Percentiles rank a stretch among this genome's conserved stretches.
Conservation (phyloP, 2,329 filamentous ascomycete genomes). For the Bisporella sp. region DNA sequence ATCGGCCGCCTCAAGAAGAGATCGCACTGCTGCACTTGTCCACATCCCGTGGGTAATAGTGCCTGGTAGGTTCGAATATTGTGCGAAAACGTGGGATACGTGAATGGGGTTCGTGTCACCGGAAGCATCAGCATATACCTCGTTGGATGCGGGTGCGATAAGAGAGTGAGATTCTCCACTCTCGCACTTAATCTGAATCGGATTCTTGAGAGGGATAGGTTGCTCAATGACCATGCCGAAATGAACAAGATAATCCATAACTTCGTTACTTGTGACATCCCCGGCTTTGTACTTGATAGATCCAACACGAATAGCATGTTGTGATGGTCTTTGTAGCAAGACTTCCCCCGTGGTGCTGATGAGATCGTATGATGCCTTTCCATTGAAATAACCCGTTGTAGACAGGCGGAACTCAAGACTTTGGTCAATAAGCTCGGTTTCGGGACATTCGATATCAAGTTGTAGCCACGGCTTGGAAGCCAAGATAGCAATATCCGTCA, state of each 20-base stretch:
- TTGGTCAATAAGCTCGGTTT: not conserved
- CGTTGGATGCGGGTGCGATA: conserved; percentile 11
- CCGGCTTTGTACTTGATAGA: not conserved
- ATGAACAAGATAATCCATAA: not conserved
- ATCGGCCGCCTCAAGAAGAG: conserved; percentile 16
- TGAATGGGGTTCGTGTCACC: conserved; percentile 36
- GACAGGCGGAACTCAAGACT: not conserved
- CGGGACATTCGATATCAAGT: not conserved
- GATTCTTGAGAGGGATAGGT: conserved; percentile 63
- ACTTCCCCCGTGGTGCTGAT: not conserved
- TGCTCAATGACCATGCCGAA: not conserved
- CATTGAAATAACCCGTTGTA: not conserved
- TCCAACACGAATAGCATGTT: not conserved
- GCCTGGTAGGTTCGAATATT: conserved; percentile 31
- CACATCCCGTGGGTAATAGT: conserved; percentile 37
- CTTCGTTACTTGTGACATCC: not conserved
- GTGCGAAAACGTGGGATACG: conserved; percentile 29
- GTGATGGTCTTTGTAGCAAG: not conserved
- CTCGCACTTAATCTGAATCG: not conserved
- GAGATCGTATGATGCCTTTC: not conserved
- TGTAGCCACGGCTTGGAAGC: not conserved
- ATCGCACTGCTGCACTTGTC: conserved; percentile 25
- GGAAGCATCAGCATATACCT: conserved; percentile 25
- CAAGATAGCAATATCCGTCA: not conserved
- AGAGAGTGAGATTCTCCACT: not conserved